Percentiles rank a stretch among this genome's conserved stretches.
These are phyloP conservation scores for Pythium volutum DNA, from an alignment of 352 stramenopile species.

Conservation along the genomic window DNA sequence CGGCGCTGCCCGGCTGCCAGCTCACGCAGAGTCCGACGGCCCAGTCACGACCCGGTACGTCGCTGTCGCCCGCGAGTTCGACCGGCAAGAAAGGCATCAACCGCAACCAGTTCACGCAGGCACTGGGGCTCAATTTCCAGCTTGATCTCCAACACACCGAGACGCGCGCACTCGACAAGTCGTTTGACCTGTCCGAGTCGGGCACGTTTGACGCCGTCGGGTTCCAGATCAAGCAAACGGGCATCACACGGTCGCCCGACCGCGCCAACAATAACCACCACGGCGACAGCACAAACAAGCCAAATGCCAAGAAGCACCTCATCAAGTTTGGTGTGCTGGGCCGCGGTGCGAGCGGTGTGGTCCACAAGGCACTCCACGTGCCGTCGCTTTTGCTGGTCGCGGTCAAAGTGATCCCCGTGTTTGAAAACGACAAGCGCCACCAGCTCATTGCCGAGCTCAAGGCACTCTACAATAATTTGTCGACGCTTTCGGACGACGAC, in stretches of 20 bases:
- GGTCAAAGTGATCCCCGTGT: slow-evolving; percentile 90
- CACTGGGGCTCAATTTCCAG: slow-evolving; percentile 65
- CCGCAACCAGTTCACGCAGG: slow-evolving; percentile 62
- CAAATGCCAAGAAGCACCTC: slow-evolving; percentile 77
- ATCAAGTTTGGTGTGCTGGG: slow-evolving; percentile 81
- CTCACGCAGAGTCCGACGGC: slow-evolving; percentile 39
- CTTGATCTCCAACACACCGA: slow-evolving; percentile 64
- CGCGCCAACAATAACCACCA: slow-evolving; percentile 26
- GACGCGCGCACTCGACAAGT: slow-evolving; percentile 56
- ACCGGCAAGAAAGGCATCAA: slow-evolving; percentile 66
- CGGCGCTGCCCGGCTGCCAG: slow-evolving; percentile 30
- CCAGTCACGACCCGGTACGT: slow-evolving; percentile 30
- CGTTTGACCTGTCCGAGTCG: slow-evolving; percentile 77
- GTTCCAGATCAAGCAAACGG: slow-evolving; percentile 84
- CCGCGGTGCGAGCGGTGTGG: slow-evolving; percentile 82
- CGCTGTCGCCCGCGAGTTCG: slow-evolving; percentile 36
- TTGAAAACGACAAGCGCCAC: slow-evolving; percentile 86
- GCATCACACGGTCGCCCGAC: slow-evolving; percentile 62
- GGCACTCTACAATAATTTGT: slow-evolving; percentile 84
- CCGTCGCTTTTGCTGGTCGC: slow-evolving; percentile 87
- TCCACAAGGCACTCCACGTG: slow-evolving; percentile 89
- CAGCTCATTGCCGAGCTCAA: slow-evolving; percentile 87
- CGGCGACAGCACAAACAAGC: slow-evolving; percentile 28
- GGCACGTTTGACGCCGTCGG: slow-evolving; percentile 77
- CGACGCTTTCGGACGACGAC: slow-evolving; percentile 58